A percentile compares a stretch with the other conserved stretches of the same genome.
Evolutionary conservation across 2,329 filamentous ascomycete genomes (phyloP).

Genomic region (Fusarium scirpi): DNA sequence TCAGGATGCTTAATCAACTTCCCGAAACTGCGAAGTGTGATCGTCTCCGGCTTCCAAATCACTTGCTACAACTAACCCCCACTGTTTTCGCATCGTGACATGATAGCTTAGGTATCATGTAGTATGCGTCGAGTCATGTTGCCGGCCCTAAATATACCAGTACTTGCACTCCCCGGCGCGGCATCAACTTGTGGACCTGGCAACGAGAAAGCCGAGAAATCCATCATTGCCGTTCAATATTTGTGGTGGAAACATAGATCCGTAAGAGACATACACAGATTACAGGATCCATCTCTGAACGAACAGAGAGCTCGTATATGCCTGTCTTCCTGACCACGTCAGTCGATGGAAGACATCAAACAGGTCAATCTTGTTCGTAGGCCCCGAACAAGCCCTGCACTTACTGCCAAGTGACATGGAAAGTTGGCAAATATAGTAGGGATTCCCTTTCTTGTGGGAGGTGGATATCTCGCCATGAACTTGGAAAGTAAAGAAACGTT

Average conservation of each 20-base stretch:
- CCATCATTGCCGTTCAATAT: conserved; percentile 9
- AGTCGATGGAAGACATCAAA: conserved; percentile 6
- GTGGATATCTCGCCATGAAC: background rate
- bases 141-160: conserved; percentile 22
- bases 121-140: conserved; percentile 31
- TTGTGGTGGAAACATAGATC: background rate
- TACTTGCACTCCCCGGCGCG: conserved; percentile 1
- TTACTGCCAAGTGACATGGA: background rate
- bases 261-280: background rate
- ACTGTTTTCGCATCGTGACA: conserved; percentile 4
- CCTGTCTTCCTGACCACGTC: conserved; percentile 14
- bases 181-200: conserved; percentile 2
- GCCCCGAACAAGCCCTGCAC: background rate
- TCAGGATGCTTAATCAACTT: background rate
- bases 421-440: conserved; percentile 21
- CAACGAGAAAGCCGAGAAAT: conserved; percentile 15
- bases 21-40: conserved; percentile 1
- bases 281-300: background rate
- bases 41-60: background rate
- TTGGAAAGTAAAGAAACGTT: background rate
- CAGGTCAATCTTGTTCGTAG: conserved; percentile 5
- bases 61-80: background rate
- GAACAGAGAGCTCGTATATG: background rate
- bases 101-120: conserved; percentile 30
- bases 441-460: conserved; percentile 23